Percentiles rank a stretch among this genome's conserved stretches.
Evolutionary conservation across 2,329 filamentous ascomycete genomes (phyloP).

Genomic region (Gliomastix tumulicola): DNA sequence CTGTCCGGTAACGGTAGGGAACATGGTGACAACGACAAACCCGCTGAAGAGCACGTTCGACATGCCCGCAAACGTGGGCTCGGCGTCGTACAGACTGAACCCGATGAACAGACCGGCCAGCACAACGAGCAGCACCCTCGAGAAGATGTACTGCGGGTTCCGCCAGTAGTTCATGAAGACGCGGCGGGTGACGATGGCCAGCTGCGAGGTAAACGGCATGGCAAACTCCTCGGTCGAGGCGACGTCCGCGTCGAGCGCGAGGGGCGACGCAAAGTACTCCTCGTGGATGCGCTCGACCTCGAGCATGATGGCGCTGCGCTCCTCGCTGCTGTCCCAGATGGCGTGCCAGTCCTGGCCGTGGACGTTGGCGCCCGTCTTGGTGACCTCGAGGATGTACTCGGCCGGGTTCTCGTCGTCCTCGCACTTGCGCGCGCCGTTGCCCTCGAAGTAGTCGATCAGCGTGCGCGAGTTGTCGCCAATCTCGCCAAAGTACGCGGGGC

Average conservation of each 20-base stretch:
- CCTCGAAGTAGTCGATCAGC: slow-evolving; percentile 53
- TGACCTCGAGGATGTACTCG: slow-evolving; percentile 60
- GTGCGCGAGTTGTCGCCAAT: slow-evolving; percentile 47
- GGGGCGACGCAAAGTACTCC: too few relatives aligned
- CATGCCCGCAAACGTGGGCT: slow-evolving; percentile 58
- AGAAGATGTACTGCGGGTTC: slow-evolving; percentile 74
- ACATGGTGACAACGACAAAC: slow-evolving; percentile 69
- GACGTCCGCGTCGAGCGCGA: too few relatives aligned
- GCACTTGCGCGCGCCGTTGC: slow-evolving; percentile 53
- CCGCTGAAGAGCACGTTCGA: slow-evolving; percentile 78
- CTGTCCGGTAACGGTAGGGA: too few relatives aligned
- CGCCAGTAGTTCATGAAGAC: slow-evolving; percentile 83
- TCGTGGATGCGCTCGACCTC: slow-evolving; percentile 62
- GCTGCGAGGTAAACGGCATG: slow-evolving; percentile 57
- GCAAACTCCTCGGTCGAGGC: slow-evolving; percentile 73
- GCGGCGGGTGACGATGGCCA: slow-evolving; percentile 56
- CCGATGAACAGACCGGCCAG: slow-evolving; percentile 65
- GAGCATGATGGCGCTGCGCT: slow-evolving; percentile 42
- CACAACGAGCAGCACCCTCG: slow-evolving; percentile 57
- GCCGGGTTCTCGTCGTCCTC: slow-evolving; percentile 57
- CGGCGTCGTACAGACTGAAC: slow-evolving; percentile 57
- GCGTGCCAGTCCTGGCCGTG: slow-evolving; percentile 54
- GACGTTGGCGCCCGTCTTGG: slow-evolving; percentile 30
- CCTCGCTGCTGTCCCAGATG: slow-evolving; percentile 53
- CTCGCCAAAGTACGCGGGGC: slow-evolving; percentile 62